Conservation (phyloP, 345 rosid species). For the Dovyalis caffra region DNA sequence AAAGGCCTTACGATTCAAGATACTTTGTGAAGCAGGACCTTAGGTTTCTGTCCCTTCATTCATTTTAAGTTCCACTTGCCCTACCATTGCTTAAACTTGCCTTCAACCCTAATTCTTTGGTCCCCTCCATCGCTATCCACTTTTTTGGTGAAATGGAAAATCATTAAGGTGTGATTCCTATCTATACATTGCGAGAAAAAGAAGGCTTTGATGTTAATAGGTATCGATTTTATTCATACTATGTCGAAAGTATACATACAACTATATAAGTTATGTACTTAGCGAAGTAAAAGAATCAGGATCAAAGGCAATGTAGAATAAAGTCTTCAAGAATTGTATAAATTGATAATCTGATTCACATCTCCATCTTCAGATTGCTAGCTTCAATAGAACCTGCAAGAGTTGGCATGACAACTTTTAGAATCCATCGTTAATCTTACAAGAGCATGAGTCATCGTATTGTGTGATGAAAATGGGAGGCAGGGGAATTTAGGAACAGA, state of each 20-base stretch:
- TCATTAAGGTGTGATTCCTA: constrained; percentile 5
- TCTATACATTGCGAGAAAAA: neutral
- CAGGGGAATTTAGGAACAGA: neutral
- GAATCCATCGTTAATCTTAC: constrained; percentile 10
- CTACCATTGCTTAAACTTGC: constrained; percentile 13
- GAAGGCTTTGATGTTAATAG: constrained; percentile 23
- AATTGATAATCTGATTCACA: constrained; percentile 29
- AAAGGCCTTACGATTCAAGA: neutral
- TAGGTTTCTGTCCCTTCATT: neutral
- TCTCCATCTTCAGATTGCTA: constrained; percentile 57
- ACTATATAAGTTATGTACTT: constrained; percentile 33
- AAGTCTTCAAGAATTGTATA: constrained; percentile 19
- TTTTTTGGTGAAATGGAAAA: neutral
- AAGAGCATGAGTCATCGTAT: neutral
- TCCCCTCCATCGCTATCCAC: constrained; percentile 13
- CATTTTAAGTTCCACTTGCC: constrained; percentile 1
- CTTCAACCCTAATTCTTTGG: constrained; percentile 11
- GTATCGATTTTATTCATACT: constrained; percentile 38
- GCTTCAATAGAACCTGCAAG: constrained; percentile 54
- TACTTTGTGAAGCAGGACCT: neutral
- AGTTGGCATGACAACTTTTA: neutral
- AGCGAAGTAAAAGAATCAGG: constrained; percentile 27
- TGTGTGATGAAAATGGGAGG: neutral
- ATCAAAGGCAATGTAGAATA: constrained; percentile 22
- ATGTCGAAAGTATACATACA: constrained; percentile 37